Evolutionary conservation across 2,329 filamentous ascomycete genomes (phyloP), one percentile per base, ranked within the genome.

Genomic region (Clonostachys sp.): DNA sequence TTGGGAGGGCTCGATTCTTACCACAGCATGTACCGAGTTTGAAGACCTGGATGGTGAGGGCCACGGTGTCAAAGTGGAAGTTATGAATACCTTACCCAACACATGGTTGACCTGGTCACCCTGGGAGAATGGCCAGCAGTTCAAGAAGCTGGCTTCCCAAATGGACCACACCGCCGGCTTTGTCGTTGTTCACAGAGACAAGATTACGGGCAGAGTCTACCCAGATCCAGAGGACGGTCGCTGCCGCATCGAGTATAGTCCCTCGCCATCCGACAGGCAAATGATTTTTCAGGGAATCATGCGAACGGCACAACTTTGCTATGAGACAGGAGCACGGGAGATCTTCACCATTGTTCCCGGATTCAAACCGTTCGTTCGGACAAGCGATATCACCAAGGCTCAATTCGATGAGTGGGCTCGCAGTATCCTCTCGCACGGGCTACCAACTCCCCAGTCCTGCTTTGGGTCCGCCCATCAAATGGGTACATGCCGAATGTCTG

Each of bases 391-490:
- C 44, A 30, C 24, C 24, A 30, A 30, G 10, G 75, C 84, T 51
- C 62, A 71, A 1, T 87, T 88, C 61, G 64, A 70, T 20, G 63
- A 66, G 3, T 87, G 82, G 17, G 8, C 30, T 14, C 14, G 16
- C 16, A 10, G 24, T 13, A n/a, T 45, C 5, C 34, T 35, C 5
- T 7, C 16, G 9, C 35, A 40, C 16, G 44, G n/a, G 5, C 41
- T 40, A 18, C 44, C 44, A 10, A 12, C 42, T 20, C 13, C 35
- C 35, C 35, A 45, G 44, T 24, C 72, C 8, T 63, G 60, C 1
- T 87, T 87, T 61, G 66, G 71, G 12, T 83, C 78, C 9, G 86
- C 86, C 6, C 86, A 89, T 62, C 86, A 89, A 64, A 89, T 89
- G 86, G 84, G 85, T 8, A 80, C 78, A 5, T 86, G 83, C 54